Percentiles rank a stretch among this genome's conserved stretches.
phyloP scores from a whole-genome alignment of 1,284 basidiomycete species.

The Austropuccinia psidii region DNA sequence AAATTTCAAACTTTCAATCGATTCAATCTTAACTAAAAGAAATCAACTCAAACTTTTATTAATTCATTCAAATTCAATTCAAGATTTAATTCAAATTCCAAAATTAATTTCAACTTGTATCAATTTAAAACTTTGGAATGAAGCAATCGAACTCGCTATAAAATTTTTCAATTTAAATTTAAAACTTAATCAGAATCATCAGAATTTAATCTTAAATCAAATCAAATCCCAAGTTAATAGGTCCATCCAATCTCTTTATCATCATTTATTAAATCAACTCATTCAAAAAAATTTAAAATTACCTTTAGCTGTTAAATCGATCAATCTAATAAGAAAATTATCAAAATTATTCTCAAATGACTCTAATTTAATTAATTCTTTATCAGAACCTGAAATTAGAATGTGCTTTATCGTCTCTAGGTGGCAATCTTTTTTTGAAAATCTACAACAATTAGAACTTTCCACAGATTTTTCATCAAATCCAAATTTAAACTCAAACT shows the following conservation, averaged over 20 bases:
- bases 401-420: neutral
- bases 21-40: neutral
- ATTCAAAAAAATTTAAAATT: neutral
- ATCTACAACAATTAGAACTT: neutral
- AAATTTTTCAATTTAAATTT: neutral
- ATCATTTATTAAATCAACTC: neutral
- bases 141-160: conserved; percentile 11
- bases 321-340: neutral
- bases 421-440: neutral
- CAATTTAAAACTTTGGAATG: neutral
- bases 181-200: neutral
- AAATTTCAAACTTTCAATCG: neutral
- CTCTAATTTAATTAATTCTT: neutral
- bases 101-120: conserved; percentile 3
- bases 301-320: conserved; percentile 1
- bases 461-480: neutral
- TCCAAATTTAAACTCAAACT: neutral
- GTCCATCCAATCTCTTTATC: neutral
- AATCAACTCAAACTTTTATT: neutral
- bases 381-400: neutral
- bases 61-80: neutral
- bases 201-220: neutral
- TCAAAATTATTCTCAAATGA: neutral
- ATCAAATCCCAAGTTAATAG: neutral
- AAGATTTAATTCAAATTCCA: conserved; percentile 9